phyloP scores from a whole-genome alignment of 768 basidiomycete genomes.

The Tricholoma hemisulphureum region DNA sequence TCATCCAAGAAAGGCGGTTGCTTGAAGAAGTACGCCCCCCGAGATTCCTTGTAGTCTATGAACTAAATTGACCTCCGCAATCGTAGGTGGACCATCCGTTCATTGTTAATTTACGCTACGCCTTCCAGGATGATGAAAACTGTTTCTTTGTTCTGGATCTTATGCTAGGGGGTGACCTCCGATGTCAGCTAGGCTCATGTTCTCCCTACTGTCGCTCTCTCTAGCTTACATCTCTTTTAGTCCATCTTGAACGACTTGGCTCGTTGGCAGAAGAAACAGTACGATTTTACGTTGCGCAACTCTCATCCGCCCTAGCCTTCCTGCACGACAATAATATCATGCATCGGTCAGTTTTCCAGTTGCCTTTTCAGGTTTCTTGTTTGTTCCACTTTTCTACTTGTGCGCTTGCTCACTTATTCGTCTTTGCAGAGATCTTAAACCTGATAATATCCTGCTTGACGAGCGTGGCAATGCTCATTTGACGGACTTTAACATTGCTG shows the following conservation, averaged over 20 bases:
- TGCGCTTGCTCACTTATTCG: constrained; percentile 18
- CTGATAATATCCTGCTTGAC: constrained; percentile 96
- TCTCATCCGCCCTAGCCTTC: constrained; percentile 84
- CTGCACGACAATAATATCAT: constrained; percentile 93
- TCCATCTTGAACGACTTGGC: constrained; percentile 84
- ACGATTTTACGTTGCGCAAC: constrained; percentile 85
- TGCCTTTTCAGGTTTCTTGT: constrained; percentile 22
- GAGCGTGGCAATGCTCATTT: constrained; percentile 94
- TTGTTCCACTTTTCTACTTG: constrained; percentile 7
- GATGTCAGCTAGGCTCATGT: constrained; percentile 68
- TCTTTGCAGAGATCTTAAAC: constrained; percentile 80
- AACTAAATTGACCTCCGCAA: constrained; percentile 15
- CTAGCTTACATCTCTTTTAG: constrained; percentile 37
- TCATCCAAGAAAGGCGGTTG: constrained; percentile 92
- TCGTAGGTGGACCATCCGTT: constrained; percentile 90
- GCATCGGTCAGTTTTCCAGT: constrained; percentile 68
- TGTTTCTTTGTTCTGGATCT: constrained; percentile 98
- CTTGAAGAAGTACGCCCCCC: constrained; percentile 78
- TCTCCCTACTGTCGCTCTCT: constrained; percentile 6
- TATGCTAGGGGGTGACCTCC: constrained; percentile 93
- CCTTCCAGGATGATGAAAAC: constrained; percentile 97
- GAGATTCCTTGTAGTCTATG: neutral
- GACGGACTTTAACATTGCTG: constrained; percentile 98
- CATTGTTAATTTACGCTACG: constrained; percentile 92
- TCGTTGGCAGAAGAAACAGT: constrained; percentile 75